phyloP scores from a whole-genome alignment of 495 filamentous ascomycete species.

The Podospora tetraspora region DNA sequence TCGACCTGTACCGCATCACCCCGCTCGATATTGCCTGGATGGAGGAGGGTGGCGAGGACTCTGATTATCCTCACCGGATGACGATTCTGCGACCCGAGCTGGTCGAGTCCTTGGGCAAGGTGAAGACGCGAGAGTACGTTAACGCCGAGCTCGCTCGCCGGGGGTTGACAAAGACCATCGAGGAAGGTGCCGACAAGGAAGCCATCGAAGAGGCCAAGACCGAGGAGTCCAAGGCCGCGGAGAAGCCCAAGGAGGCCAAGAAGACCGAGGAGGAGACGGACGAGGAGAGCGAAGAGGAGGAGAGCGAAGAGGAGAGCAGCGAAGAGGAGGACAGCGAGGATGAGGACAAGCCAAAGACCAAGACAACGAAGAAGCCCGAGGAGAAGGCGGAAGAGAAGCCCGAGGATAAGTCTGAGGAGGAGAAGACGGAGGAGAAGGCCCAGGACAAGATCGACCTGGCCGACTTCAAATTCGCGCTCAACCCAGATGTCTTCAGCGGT shows the following conservation, averaged over 20 bases:
- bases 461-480: constrained; percentile 75
- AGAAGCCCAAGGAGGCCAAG: constrained; percentile 6
- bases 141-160: constrained; percentile 61
- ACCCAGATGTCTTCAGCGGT: constrained; percentile 92
- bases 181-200: constrained; percentile 21
- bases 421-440: constrained; percentile 22
- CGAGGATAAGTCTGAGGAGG: constrained; percentile 24
- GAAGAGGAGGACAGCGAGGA: constrained; percentile 24
- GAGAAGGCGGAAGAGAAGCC: constrained; percentile 25
- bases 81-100: constrained; percentile 84
- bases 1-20: constrained; percentile 92
- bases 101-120: constrained; percentile 74
- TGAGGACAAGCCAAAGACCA: constrained; percentile 9
- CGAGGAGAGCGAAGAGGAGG: constrained; percentile 21
- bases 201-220: constrained; percentile 24
- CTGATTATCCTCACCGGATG: constrained; percentile 89
- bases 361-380: constrained; percentile 22
- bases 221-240: constrained; percentile 12
- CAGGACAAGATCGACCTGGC: constrained; percentile 67
- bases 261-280: constrained; percentile 23
- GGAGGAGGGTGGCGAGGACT: constrained; percentile 56
- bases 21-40: constrained; percentile 89
- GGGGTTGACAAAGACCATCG: constrained; percentile 29
- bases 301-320: constrained; percentile 24
- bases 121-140: constrained; percentile 83